Base-by-base conservation (phyloP, 768 basidiomycete species). In the Tephrocybe rancida region DNA sequence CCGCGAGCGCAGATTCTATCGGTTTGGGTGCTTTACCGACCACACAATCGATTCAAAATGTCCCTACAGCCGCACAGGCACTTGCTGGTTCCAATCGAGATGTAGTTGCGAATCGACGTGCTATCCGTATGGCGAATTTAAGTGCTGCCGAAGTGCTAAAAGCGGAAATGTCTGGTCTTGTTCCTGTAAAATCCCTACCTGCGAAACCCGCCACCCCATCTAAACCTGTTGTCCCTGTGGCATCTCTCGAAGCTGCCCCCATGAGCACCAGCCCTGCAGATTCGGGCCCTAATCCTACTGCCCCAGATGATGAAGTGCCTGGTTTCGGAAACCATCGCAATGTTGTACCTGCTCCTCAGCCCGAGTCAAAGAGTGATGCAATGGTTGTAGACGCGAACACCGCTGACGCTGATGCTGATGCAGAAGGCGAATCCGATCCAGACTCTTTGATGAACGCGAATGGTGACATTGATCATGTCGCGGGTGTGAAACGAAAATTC, bases 81-180 rank as follows among this genome's bases (percentile, higher is more conserved):
- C 75, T 95, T 48, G 87, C 84, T 37, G 91, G 91, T 19, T 89
- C 88, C n/a, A 96, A 95, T 69, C 83, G 83, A 50, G 92, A 95
- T 69, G 85, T 96, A 54, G 93, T 95, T 25, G 87, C 88, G 44
- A 96, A 96, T 69, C 85, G 93, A 37, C 83, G 85, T 58, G 92
- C 90, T 22, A 92, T 97, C 59, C 85, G 95, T 55, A 87, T 96
- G 83, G 96, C 96, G 25, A 98, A 98, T 67, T 84, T 98, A 85
- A 92, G 86, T 75, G 96, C 96, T 41, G 95, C 95, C 50, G 92
- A 98, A 68, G 83, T 88, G 68, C 78, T 98, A 63, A 95, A 92
- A 73, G 94, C 92, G 47, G 92, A 98, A 70, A 70, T 98, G 58
- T 82, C 86, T 59, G 83, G 85, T 19, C 67, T 77, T 56, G 67